These are phyloP conservation scores for Hexamita inflata DNA, from an alignment of 208 protist species.

Conservation along the genomic window DNA sequence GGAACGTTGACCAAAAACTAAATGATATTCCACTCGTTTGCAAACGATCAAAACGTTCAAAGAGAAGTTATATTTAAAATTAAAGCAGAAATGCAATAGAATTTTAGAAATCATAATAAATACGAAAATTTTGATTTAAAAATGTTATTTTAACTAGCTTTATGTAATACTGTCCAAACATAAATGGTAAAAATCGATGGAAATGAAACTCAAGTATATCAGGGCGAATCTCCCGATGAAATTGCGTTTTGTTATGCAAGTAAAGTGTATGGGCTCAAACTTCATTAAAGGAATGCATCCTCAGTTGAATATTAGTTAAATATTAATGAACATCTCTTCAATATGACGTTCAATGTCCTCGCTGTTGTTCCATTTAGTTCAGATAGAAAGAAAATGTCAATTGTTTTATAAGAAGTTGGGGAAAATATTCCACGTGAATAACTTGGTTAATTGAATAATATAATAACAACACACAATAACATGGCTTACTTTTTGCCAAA, in stretches of 20 bases:
- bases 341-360: background rate
- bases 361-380: conserved; percentile 17
- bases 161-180: no score
- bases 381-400: background rate
- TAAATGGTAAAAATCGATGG: no score
- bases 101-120: background rate
- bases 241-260: conserved; percentile 74
- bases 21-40: conserved; percentile 57
- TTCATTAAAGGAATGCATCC: background rate
- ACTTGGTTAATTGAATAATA: no score
- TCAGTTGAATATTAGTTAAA: background rate
- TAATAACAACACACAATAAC: no score
- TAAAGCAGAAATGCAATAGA: background rate
- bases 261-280: conserved; percentile 53
- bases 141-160: no score
- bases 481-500: no score
- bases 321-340: background rate
- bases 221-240: conserved; percentile 71
- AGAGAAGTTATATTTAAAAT: background rate
- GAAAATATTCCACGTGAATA: no score
- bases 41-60: background rate
- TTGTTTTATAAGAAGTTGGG: conserved; percentile 5
- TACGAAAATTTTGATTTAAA: no score
- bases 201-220: no score
- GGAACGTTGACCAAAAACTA: conserved; percentile 89